These are phyloP conservation scores for Cyclaneusma minus DNA, from an alignment of 2,329 filamentous ascomycete species.

Conservation along the genomic window DNA sequence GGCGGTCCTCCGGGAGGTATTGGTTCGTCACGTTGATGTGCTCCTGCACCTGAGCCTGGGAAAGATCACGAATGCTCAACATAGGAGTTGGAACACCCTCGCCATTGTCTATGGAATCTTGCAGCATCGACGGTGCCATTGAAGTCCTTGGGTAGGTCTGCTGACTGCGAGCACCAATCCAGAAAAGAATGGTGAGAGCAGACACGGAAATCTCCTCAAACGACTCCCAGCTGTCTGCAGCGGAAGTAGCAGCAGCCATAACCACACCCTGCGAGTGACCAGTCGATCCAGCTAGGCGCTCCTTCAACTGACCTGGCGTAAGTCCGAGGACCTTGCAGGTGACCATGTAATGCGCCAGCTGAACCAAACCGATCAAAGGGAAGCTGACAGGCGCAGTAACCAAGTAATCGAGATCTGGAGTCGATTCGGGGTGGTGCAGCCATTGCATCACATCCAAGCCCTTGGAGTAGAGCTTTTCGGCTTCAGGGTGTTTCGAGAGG, in stretches of 20 bases:
- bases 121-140: constrained; percentile 74
- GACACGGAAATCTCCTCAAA: constrained; percentile 68
- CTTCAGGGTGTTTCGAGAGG: constrained; percentile 67
- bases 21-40: constrained; percentile 96
- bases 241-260: constrained; percentile 80
- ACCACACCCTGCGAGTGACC: constrained; percentile 96
- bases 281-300: constrained; percentile 73
- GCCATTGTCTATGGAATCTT: constrained; percentile 85
- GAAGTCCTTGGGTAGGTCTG: constrained; percentile 95
- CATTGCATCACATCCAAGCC: constrained; percentile 91
- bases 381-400: constrained; percentile 92
- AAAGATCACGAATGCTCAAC: constrained; percentile 91
- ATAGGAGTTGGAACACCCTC: constrained; percentile 95
- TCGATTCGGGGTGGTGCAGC: constrained; percentile 77
- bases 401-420: constrained; percentile 86
- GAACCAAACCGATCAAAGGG: constrained; percentile 87
- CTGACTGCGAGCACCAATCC: constrained; percentile 94
- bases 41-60: constrained; percentile 77
- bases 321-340: constrained; percentile 84
- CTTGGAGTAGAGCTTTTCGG: constrained; percentile 92
- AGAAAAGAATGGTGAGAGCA: constrained; percentile 87
- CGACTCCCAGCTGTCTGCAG: constrained; percentile 83
- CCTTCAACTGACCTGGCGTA: constrained; percentile 75
- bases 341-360: constrained; percentile 89
- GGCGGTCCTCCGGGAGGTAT: constrained; percentile 80